phyloP scores from a whole-genome alignment of 192 early-diverging fungal genomes.

The Coemansia sp. region DNA sequence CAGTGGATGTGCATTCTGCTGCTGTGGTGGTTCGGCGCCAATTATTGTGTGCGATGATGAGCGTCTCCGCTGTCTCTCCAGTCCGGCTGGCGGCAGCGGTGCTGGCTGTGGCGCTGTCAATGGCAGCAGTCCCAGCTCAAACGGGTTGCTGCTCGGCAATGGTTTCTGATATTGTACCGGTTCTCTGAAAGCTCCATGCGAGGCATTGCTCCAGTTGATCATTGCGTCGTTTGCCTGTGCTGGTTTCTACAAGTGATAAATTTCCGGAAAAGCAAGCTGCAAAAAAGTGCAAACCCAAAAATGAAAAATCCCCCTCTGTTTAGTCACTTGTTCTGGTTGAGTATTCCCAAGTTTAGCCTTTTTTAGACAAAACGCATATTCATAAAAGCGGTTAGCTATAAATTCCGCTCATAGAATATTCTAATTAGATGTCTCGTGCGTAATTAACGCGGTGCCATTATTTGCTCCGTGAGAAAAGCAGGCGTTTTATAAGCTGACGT shows the following conservation, averaged over 20 bases:
- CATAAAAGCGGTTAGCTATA: too few relatives aligned
- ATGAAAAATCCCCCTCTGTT: not conserved
- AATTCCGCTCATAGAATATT: too few relatives aligned
- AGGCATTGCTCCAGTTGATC: conserved; percentile 2
- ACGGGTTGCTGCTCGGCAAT: not conserved
- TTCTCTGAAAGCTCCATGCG: not conserved
- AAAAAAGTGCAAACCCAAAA: not conserved
- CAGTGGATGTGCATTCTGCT: conserved; percentile 1
- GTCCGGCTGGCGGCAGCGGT: conserved; percentile 9
- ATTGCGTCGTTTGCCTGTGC: not conserved
- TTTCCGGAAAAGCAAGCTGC: too few relatives aligned
- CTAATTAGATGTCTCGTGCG: too few relatives aligned
- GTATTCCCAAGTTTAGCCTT: too few relatives aligned
- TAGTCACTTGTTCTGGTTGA: too few relatives aligned
- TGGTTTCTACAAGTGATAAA: too few relatives aligned
- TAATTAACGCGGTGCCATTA: too few relatives aligned
- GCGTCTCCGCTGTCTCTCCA: conserved; percentile 19
- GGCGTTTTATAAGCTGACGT: too few relatives aligned
- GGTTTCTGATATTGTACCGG: conserved; percentile 5
- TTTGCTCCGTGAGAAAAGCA: too few relatives aligned
- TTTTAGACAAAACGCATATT: too few relatives aligned
- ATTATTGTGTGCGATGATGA: conserved; percentile 32
- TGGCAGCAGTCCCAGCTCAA: not conserved
- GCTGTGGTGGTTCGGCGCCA: conserved; percentile 6
- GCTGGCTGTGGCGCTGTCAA: conserved; percentile 2